phyloP scores from a whole-genome alignment of 2,329 filamentous ascomycete species.

The Chaetomiaceae sp. region DNA sequence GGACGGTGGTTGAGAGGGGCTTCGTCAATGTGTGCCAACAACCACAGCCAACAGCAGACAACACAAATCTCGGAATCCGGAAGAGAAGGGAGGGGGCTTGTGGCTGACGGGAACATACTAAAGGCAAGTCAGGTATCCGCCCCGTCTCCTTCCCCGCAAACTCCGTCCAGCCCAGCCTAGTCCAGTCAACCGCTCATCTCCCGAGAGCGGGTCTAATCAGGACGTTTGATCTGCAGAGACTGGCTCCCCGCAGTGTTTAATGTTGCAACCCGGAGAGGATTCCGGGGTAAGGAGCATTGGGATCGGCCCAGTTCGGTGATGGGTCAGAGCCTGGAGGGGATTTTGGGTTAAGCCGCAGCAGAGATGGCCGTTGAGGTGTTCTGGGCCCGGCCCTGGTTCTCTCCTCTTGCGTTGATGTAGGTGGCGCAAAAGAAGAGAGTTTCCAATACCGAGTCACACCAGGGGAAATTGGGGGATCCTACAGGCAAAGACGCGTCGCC shows the following conservation, averaged over 20 bases:
- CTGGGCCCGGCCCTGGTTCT: too few species aligned
- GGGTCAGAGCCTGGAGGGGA: neutral
- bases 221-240: neutral
- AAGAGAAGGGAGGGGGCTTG: neutral
- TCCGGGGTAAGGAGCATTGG: slow-evolving; percentile 6
- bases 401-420: too few species aligned
- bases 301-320: too few species aligned
- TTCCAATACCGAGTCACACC: too few species aligned
- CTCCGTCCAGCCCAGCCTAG: too few species aligned
- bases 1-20: neutral
- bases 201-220: neutral
- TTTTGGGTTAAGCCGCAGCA: too few species aligned
- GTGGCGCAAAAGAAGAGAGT: too few species aligned
- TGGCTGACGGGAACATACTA: slow-evolving; percentile 12
- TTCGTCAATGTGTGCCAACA: neutral
- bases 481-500: too few species aligned
- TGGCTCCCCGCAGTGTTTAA: neutral
- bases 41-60: too few species aligned
- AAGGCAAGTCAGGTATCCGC: too few species aligned
- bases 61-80: neutral
- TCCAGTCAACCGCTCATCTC: neutral
- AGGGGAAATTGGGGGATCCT: too few species aligned
- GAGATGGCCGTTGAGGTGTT: too few species aligned
- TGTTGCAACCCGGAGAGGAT: neutral
- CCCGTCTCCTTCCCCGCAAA: slow-evolving; percentile 10